These are phyloP conservation scores for Aspergillus nidulans DNA, from an alignment of 495 filamentous ascomycete genomes.

Conservation along the genomic window DNA sequence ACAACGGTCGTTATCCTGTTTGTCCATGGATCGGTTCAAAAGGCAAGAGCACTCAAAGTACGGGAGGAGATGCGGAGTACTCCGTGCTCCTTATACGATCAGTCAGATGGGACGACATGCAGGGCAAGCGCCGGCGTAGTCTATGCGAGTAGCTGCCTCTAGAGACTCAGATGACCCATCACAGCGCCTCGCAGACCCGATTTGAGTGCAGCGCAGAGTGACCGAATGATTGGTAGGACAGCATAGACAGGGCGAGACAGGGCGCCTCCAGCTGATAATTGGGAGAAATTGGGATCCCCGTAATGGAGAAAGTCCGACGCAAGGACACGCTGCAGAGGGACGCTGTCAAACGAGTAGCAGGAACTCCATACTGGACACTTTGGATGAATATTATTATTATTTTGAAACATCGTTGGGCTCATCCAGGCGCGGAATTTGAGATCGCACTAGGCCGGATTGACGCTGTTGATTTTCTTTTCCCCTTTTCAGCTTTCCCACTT, in stretches of 20 bases:
- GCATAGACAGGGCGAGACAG: not conserved
- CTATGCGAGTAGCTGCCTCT: not conserved
- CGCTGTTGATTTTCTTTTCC: constrained; percentile 9
- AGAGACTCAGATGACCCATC: not conserved
- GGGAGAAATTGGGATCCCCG: constrained; percentile 8
- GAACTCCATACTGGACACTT: not conserved
- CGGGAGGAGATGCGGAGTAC: no score
- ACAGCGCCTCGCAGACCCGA: constrained; percentile 1
- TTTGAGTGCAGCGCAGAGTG: not conserved
- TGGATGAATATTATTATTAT: constrained; percentile 2
- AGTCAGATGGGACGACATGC: constrained; percentile 2
- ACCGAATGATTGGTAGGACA: not conserved
- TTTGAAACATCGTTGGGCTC: not conserved
- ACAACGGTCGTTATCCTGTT: not conserved
- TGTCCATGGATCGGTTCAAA: constrained; percentile 1
- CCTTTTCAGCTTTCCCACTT: constrained; percentile 20
- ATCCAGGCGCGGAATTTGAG: constrained; percentile 5
- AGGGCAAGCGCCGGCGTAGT: constrained; percentile 3
- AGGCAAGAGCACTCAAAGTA: no score
- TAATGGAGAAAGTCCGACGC: not conserved
- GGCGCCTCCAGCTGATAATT: constrained; percentile 4
- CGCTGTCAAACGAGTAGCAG: constrained; percentile 1
- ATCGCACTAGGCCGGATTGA: constrained; percentile 11
- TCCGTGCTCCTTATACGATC: no score
- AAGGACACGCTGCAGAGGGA: not conserved